A percentile compares a stretch with the other conserved stretches of the same genome.
Conservation (phyloP, 768 basidiomycete genomes). For the Sistotremastrum niveocremeum region DNA sequence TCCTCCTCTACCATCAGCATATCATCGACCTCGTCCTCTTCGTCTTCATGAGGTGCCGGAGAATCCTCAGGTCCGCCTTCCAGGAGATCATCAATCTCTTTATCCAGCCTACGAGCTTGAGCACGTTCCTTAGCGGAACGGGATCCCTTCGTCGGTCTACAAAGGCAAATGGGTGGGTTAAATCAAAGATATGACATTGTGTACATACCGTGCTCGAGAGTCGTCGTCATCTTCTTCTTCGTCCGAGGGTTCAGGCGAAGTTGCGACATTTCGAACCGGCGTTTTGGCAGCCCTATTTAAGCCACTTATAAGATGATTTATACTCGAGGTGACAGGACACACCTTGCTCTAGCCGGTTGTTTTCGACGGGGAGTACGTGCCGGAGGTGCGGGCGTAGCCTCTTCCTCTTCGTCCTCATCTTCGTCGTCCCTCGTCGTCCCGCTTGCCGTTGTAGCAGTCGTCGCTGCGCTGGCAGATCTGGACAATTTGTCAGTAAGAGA, state of each 20-base stretch:
- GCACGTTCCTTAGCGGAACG: conserved; percentile 11
- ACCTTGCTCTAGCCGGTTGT: conserved; percentile 29
- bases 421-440: conserved; percentile 28
- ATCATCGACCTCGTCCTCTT: no score
- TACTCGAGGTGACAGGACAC: conserved; percentile 46
- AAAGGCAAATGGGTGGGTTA: background rate
- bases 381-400: conserved; percentile 20
- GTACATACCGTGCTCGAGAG: conserved; percentile 19
- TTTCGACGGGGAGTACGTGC: conserved; percentile 26
- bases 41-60: no score
- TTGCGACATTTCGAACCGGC: conserved; percentile 11
- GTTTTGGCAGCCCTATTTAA: conserved; percentile 27
- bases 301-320: conserved; percentile 19
- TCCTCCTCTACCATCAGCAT: no score
- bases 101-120: conserved; percentile 1
- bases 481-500: conserved; percentile 6
- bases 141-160: conserved; percentile 8
- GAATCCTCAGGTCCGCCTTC: conserved; percentile 1
- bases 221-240: conserved; percentile 24
- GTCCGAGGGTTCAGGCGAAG: conserved; percentile 5
- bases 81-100: conserved; percentile 6
- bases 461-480: conserved; percentile 19
- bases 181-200: conserved; percentile 2
- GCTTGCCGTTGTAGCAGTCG: conserved; percentile 36
- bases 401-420: conserved; percentile 13